Base-by-base conservation (phyloP, 371 early-diverging fungal species). In the Mucor indicus region DNA sequence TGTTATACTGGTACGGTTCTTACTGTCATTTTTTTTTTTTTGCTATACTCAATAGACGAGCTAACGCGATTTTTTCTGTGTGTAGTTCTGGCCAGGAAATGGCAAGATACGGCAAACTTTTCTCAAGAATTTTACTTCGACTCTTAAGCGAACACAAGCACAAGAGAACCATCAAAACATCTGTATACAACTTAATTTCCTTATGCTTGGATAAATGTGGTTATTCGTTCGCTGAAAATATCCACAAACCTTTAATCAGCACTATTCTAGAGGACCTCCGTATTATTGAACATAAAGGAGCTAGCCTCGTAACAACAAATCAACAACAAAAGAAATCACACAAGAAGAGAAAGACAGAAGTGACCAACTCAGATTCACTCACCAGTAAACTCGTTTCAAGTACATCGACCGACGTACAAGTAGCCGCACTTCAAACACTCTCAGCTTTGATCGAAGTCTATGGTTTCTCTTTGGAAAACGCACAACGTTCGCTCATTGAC, bases 161-260 rank as follows among this genome's bases (percentile, higher is more conserved):
- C 13, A 60, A 62, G 42, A 50, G 74, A 41, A 43, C 68, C 20
- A 24, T 74, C 7, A 67, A 61, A 46, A 42, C 57, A 1, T 68
- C 72, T 1, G 43, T 62, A 2, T 79, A 79, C 35, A 53, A 63
- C 10, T 44, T 75, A 40, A 48, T 69, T 16, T 44, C 58, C 2
- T 43, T 79, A 11, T 79, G 76, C 35, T 39, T 79, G 23, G 66
- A 72, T 39, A 67, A 69, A 41, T 75, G 59, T 42, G 74, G 76
- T 0, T 62, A 63, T 30, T 62, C 60, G 0, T 73, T 79, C 48
- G 69, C 56, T 16, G 60, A 69, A 29, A 59, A 27, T 17, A 53
- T 69, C 15, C 44, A 56, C n/a, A 75, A 69, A 47, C 59, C 68
- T 8, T 39, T 72, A 35, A 40, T 63, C 9, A n/a, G 38, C 12